Evolutionary conservation across 2,329 filamentous ascomycete genomes (phyloP).

Genomic region (Paracoccidioides lutzii): DNA sequence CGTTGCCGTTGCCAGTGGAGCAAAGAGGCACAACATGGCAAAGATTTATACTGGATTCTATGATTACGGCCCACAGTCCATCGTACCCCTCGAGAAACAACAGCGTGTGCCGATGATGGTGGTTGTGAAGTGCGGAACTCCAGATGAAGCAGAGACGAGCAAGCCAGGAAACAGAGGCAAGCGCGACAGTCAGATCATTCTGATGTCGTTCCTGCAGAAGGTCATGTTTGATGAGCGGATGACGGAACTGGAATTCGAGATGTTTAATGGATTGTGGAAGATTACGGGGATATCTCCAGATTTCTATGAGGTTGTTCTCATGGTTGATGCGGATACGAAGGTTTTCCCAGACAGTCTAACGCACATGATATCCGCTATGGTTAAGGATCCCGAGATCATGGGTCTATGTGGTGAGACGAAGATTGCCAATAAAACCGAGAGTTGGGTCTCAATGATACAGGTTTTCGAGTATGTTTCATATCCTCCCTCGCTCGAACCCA

Average conservation of each 20-base stretch:
- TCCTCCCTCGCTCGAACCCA: not conserved
- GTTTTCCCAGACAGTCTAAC: conserved; percentile 97
- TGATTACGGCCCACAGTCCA: conserved; percentile 74
- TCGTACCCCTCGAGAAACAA: conserved; percentile 72
- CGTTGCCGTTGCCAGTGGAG: conserved; percentile 86
- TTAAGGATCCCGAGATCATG: conserved; percentile 98
- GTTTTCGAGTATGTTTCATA: conserved; percentile 64
- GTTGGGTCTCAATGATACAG: conserved; percentile 95
- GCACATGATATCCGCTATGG: conserved; percentile 98
- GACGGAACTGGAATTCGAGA: conserved; percentile 98
- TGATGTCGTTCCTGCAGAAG: conserved; percentile 99
- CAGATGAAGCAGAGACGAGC: conserved; percentile 62
- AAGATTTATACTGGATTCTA: conserved; percentile 98
- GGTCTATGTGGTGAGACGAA: conserved; percentile 97
- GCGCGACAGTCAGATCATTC: conserved; percentile 95
- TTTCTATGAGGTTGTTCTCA: conserved; percentile 94
- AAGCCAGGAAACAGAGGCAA: conserved; percentile 98
- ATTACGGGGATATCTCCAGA: conserved; percentile 96
- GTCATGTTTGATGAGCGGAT: conserved; percentile 99
- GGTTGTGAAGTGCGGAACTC: conserved; percentile 89
- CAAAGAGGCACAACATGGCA: conserved; percentile 98
- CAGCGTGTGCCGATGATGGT: conserved; percentile 97
- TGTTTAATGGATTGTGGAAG: conserved; percentile 99
- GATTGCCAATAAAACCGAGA: conserved; percentile 93
- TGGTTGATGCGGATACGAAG: conserved; percentile 98